phyloP scores from a whole-genome alignment of 2,329 filamentous ascomycete genomes.

The Epichloe coenophiala region DNA sequence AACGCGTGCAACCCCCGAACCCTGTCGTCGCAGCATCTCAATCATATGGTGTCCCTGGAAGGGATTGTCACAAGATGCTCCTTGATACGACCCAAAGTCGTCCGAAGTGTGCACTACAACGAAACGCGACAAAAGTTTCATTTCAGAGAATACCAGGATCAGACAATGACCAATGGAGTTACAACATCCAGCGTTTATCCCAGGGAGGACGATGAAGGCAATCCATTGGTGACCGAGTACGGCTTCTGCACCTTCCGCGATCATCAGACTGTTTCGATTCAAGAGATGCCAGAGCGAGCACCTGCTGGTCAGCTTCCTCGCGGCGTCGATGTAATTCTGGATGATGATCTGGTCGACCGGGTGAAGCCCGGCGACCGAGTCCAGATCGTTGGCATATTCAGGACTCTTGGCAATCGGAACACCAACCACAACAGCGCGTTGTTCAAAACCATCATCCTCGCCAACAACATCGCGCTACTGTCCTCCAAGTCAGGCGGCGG shows the following conservation, averaged over 20 bases:
- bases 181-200: conserved; percentile 89
- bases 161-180: conserved; percentile 90
- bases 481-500: conserved; percentile 94
- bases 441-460: conserved; percentile 86
- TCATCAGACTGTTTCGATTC: conserved; percentile 94
- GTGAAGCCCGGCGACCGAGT: conserved; percentile 94
- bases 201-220: conserved; percentile 83
- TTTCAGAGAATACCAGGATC: conserved; percentile 82
- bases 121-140: conserved; percentile 77
- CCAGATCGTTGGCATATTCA: conserved; percentile 91
- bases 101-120: conserved; percentile 95
- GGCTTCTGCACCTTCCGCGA: conserved; percentile 92
- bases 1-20: conserved; percentile 86
- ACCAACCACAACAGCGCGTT: conserved; percentile 80
- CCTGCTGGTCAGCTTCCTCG: conserved; percentile 90
- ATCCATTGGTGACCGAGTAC: conserved; percentile 87
- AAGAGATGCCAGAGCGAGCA: conserved; percentile 96
- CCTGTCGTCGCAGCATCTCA: conserved; percentile 75
- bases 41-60: conserved; percentile 93
- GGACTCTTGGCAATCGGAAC: conserved; percentile 89
- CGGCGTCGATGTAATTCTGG: conserved; percentile 89
- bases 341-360: conserved; percentile 89
- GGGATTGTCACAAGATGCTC: conserved; percentile 96
- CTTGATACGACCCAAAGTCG: conserved; percentile 88
- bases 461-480: conserved; percentile 87